Evolutionary conservation across 768 basidiomycete genomes (phyloP), one percentile per base, ranked within the genome.

Genomic region (Tulasnella sp.): DNA sequence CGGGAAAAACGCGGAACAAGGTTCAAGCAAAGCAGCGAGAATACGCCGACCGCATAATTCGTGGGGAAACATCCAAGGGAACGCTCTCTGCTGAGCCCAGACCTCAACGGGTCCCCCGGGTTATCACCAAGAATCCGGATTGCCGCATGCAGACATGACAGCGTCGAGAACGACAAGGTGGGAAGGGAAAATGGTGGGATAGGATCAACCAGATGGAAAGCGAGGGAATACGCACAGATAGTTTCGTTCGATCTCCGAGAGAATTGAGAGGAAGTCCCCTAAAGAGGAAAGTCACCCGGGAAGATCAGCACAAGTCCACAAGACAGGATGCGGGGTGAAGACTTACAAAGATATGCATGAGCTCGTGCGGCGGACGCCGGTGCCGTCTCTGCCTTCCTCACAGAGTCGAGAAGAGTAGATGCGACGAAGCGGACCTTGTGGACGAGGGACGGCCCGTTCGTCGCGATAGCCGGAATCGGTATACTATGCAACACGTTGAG

Each of bases 361-460:
- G 91, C 92, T 38, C 89, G 80, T 43, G 87, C 86, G 45, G 88
- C 88, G 45, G 83, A 86, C 4, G 80, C 85, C 59, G 86, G 86
- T 13, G 85, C 84, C 5, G 82, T 86, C 67, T 88, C 86, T 50
- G 83, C 86, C 71, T 86, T 85, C 51, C 84, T 77, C 32, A 94
- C 85, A 17, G 87, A 82, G 68, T 93, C 90, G 61, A 94, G 76
- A 53, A 95, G 73, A 2, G 89, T 91, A 11, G 89, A 93, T 15
- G 92, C 92, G 38, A 94, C 89, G 69, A 91, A 94, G 60, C 92
- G 84, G 63, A 94, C 90, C 77, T 94, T 94, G 69, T 88, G 85
- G 15, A 94, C 88, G 32, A 73, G 63, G 29, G 68, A 64, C 2
- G 67, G 64, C 19, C 88, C 88, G 67, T 88, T 92, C 51, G 85